Conservation (phyloP, 2,329 filamentous ascomycete genomes). For the Ophiosphaerella narmari region DNA sequence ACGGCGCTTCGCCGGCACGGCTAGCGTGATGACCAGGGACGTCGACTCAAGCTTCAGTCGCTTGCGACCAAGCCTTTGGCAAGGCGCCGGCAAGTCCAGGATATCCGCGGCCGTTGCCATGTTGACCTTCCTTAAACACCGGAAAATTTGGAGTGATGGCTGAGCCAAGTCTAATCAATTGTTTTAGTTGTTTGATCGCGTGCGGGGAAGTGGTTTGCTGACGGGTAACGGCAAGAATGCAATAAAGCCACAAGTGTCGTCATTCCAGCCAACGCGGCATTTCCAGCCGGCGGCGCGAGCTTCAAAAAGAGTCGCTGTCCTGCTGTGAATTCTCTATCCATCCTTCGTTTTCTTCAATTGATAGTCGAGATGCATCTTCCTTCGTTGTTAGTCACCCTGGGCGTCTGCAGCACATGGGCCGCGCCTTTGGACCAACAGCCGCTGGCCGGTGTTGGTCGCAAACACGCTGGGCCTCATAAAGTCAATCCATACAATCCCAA, state of each 20-base stretch:
- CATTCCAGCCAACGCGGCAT: constrained; percentile 41
- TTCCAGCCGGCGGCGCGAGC: constrained; percentile 8
- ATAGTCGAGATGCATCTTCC: constrained; percentile 33
- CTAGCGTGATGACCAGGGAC: constrained; percentile 18
- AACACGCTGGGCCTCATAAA: constrained; percentile 31
- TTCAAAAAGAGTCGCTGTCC: constrained; percentile 16
- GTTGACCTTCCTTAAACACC: constrained; percentile 12
- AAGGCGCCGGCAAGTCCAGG: constrained; percentile 33
- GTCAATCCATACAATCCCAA: constrained; percentile 62
- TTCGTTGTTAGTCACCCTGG: constrained; percentile 35
- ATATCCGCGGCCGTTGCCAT: constrained; percentile 16
- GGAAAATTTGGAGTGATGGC: constrained; percentile 4
- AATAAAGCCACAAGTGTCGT: constrained; percentile 44
- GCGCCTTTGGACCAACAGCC: constrained; percentile 47
- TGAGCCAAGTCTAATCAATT: constrained; percentile 4
- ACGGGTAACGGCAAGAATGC: constrained; percentile 2
- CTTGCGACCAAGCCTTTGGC: constrained; percentile 12
- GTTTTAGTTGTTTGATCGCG: constrained; percentile 12
- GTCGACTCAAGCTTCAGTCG: constrained; percentile 27
- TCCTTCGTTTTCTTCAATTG: constrained; percentile 7
- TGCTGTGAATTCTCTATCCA: not conserved
- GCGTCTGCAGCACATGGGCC: constrained; percentile 27
- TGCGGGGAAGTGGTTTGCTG: constrained; percentile 11
- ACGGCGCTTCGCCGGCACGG: constrained; percentile 1
- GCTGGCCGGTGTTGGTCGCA: constrained; percentile 31